A percentile compares a stretch with the other conserved stretches of the same genome.
Conservation (phyloP, 2,329 filamentous ascomycete species). For the Colletotrichum eremochloae region DNA sequence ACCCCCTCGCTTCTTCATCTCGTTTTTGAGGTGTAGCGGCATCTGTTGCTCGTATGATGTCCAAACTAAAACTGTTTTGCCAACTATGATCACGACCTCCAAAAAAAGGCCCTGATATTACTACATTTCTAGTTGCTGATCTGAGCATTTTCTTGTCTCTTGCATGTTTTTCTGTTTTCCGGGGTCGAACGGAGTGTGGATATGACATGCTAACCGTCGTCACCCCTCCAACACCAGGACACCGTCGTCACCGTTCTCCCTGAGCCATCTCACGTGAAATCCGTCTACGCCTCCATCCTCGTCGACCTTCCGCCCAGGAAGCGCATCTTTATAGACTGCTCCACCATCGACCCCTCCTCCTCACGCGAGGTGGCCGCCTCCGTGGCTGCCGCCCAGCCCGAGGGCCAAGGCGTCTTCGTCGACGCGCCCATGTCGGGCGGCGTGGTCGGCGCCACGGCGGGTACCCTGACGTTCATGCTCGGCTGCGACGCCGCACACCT, state of each 20-base stretch:
- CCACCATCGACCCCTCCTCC: conserved; percentile 92
- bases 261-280: conserved; percentile 87
- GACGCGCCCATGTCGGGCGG: conserved; percentile 98
- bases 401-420: conserved; percentile 78
- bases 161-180: conserved; percentile 62
- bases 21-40: conserved; percentile 40
- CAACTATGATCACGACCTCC: background rate
- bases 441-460: conserved; percentile 89
- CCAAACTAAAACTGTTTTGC: conserved; percentile 15
- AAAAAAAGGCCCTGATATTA: background rate
- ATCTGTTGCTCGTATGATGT: background rate
- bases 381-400: conserved; percentile 68
- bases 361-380: conserved; percentile 82
- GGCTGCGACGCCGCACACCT: conserved; percentile 75
- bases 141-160: conserved; percentile 54
- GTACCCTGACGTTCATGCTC: conserved; percentile 96
- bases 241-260: conserved; percentile 90
- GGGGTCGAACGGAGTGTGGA: too few relatives aligned
- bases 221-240: conserved; percentile 67
- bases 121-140: conserved; percentile 67
- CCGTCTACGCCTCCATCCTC: conserved; percentile 84
- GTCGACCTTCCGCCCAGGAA: conserved; percentile 66
- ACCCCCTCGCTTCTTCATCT: background rate
- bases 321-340: conserved; percentile 93
- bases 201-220: conserved; percentile 45